Evolutionary conservation across 2,329 filamentous ascomycete genomes (phyloP), one percentile per base, ranked within the genome.

Genomic region (Cercospora sojina): DNA sequence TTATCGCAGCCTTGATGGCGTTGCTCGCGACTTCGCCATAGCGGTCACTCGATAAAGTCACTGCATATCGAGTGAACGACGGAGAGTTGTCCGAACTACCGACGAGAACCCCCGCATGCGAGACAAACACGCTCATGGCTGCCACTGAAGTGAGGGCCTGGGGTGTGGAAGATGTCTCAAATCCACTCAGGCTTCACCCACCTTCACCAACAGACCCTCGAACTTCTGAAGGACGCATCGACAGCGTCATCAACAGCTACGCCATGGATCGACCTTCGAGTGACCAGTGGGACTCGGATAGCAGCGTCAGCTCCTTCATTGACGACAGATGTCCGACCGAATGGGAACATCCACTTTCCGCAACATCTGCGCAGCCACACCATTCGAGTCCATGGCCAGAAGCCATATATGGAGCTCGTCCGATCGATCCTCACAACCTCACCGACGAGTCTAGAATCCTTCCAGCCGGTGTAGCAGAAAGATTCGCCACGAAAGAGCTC

Each of bases 301-400:
- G 67, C 53, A 59, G 61, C 27, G n/a, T 65, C 32, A 69, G 66
- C 32, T 74, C 72, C 8, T 73, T 64, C 49, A 67, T 75, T 20
- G 74, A 76, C 65, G 74, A 75, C 65, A 64, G 72, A 43, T 70
- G 69, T 58, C 70, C 71, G 2, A 72, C 70, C 10, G 63, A 72
- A 31, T 70, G 69, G 68, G 32, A 63, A 10, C 60, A 31, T 8
- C 25, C 67, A 49, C n/a, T 53, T 25, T 51, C 57, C 3, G 32
- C 49, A 32, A 20, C 25, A 32, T 55, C 12, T 5, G 61, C 16
- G 10, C 25, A 51, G 38, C 51, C 32, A 10, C 31, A 16, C 18
- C 13, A 38, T 25, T 31, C 29, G 9, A 31, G n/a, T 41, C 20
- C 35, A 2, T 43, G 32, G 49, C 32, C 60, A 10, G 49, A 41